Evolutionary conservation across 208 protist genomes (phyloP).

Genomic region (Cochliopodium minus): DNA sequence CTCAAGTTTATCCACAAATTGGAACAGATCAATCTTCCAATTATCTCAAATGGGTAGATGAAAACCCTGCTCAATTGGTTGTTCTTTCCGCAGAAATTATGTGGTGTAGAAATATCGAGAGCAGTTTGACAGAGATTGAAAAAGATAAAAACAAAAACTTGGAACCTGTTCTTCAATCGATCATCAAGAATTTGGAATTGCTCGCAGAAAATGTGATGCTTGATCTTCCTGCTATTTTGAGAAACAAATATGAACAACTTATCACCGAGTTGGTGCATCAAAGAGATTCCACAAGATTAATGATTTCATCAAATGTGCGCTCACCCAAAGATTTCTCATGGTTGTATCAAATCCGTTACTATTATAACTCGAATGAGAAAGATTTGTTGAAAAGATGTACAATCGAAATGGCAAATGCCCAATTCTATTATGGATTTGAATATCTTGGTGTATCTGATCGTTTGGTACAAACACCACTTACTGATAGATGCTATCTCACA

Average conservation of each 20-base stretch:
- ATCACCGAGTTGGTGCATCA: constrained; percentile 96
- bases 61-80: constrained; percentile 68
- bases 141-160: background rate
- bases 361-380: constrained; percentile 38
- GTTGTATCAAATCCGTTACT: constrained; percentile 81
- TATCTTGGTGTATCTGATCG: constrained; percentile 89
- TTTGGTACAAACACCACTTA: constrained; percentile 95
- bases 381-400: constrained; percentile 26
- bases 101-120: constrained; percentile 67
- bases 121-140: constrained; percentile 13
- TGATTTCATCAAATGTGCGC: constrained; percentile 34
- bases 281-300: constrained; percentile 63
- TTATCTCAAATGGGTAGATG: constrained; percentile 57
- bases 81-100: constrained; percentile 66
- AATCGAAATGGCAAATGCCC: constrained; percentile 84
- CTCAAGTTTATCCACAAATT: constrained; percentile 18
- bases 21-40: constrained; percentile 9
- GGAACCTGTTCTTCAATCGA: constrained; percentile 17
- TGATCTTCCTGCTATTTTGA: constrained; percentile 21
- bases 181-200: constrained; percentile 48
- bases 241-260: constrained; percentile 82
- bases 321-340: constrained; percentile 78
- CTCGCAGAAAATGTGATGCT: constrained; percentile 46
- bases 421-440: constrained; percentile 90
- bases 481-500: constrained; percentile 93